Evolutionary conservation across 306 rosid species (phyloP), one percentile per base, ranked within the genome.

Genomic region (Calophaca sinica): DNA sequence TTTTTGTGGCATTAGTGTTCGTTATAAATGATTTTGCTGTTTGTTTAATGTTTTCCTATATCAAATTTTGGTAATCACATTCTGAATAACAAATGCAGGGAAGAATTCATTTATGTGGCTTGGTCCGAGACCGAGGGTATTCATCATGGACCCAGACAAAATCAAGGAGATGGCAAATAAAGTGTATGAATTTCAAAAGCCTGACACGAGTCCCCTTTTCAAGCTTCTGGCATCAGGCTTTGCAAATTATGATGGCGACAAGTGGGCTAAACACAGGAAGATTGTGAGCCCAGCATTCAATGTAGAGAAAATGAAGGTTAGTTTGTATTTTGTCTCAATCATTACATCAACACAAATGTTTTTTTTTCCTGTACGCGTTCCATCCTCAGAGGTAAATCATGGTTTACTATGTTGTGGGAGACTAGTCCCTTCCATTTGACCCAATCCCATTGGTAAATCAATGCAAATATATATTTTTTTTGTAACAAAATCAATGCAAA

Each of bases 81-180:
- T n/a, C 20, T 29, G 15, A 45, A 13, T 45, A 62, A 42, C 26
- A 12, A 36, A 42, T 36, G 6, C 77, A 79, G 84, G 84, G 42
- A 81, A 75, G 68, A 70, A 49, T 53, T 81, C 84, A 35, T 81
- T 81, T 45, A 81, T 81, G 84, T 81, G 84, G 84, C 81, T 81
- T 42, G 84, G 84, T 20, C 84, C 84, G 53, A 75, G 33, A 69
- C 81, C 84, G 3, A 75, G 84, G 73, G 0, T 81, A 32, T 81
- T 81, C 77, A 36, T 81, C 35, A 68, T 70, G 84, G 84, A 81
- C 42, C 84, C 84, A 2, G 84, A 75, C 62, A 75, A 75, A 62
- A 33, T 81, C 59, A 81, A 62, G 64, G 84, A 81, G 69, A 81
- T 81, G 7, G 42, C 78, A 4, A 81, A 36, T 9, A 81, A 75